Base-by-base conservation (phyloP, 1,284 basidiomycete genomes). In the Ustilago nuda region DNA sequence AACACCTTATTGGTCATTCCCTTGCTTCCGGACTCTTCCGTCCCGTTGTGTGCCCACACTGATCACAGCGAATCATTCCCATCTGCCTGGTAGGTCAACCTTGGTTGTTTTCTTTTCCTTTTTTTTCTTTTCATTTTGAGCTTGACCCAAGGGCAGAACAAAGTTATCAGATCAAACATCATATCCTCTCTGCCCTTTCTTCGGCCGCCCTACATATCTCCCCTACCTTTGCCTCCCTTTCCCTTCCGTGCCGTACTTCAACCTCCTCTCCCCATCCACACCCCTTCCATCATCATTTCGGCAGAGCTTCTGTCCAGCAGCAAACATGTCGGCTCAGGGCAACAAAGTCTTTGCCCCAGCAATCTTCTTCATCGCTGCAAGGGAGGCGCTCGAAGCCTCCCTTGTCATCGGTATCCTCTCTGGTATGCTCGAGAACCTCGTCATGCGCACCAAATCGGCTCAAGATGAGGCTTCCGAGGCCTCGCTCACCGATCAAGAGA, bases 321-420 rank as follows among this genome's bases (percentile, higher is more conserved):
- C 45, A 35, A 57, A 30, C 41, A 71, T 67, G 64, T 46, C 62
- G 53, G 53, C 76, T 11, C 61, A 63, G 12, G 80, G 78, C 56
- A 83, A 83, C 76, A 76, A 80, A 60, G 82, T 84, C 35, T 85
- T 85, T 62, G 81, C 83, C 6, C 81, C 81, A 2, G 76, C 78
- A 9, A 85, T 85, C 77, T 84, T 85, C 63, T 85, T 85, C 77
- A 84, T 85, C 68, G 75, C 81, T 36, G 83, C 80, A 15, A 58
- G 83, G 11, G 83, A 85, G 70, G 78, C 82, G 37, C 75, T 85
- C 12, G 83, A 85, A 53, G 83, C 83, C 11, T 71, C 83, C 12
- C 72, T 85, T 36, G 81, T 85, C 55, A 83, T 85, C 54, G 82
- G 82, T 45, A 84, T 83, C 37, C 77, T 85, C 32, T 62, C 76